Conservation (phyloP, 108 stramenopile genomes). For the Conticribra weissflogii region DNA sequence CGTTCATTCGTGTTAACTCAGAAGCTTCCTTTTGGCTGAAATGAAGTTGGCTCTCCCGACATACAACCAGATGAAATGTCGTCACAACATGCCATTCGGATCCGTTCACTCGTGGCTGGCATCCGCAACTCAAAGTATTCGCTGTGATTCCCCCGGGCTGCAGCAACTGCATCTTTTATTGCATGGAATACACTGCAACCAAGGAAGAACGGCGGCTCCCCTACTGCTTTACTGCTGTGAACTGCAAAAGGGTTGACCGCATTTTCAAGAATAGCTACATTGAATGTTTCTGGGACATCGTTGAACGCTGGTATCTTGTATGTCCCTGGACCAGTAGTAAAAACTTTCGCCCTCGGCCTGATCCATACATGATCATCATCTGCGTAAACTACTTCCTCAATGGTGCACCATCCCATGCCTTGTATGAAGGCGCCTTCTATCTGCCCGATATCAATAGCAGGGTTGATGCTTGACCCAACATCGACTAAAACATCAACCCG, state of each 20-base stretch:
- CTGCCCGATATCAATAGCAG: conserved; percentile 95
- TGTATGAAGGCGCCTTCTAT: conserved; percentile 97
- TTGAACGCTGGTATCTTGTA: conserved; percentile 98
- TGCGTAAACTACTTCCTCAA: conserved; percentile 90
- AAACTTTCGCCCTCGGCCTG: conserved; percentile 76
- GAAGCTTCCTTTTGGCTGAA: conserved; percentile 51
- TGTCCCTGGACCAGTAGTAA: conserved; percentile 93
- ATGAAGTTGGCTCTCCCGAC: conserved; percentile 23
- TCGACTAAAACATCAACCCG: conserved; percentile 87
- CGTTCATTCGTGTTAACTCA: too few relatives aligned
- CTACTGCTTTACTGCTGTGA: conserved; percentile 95
- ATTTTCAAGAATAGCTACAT: conserved; percentile 86
- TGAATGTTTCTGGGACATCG: conserved; percentile 90
- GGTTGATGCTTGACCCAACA: conserved; percentile 94
- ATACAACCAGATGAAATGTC: conserved; percentile 55
- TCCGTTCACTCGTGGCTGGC: conserved; percentile 89
- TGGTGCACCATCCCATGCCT: conserved; percentile 96
- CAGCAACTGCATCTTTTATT: conserved; percentile 88
- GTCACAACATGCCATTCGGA: conserved; percentile 76
- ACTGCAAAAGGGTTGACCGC: conserved; percentile 91
- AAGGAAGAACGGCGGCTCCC: conserved; percentile 95
- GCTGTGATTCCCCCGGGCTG: conserved; percentile 56
- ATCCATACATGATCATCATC: conserved; percentile 95
- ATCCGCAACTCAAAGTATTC: conserved; percentile 86
- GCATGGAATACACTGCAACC: conserved; percentile 92